Evolutionary conservation across 805 yeast genomes (phyloP).

Genomic region (Yarrowia hollandica): DNA sequence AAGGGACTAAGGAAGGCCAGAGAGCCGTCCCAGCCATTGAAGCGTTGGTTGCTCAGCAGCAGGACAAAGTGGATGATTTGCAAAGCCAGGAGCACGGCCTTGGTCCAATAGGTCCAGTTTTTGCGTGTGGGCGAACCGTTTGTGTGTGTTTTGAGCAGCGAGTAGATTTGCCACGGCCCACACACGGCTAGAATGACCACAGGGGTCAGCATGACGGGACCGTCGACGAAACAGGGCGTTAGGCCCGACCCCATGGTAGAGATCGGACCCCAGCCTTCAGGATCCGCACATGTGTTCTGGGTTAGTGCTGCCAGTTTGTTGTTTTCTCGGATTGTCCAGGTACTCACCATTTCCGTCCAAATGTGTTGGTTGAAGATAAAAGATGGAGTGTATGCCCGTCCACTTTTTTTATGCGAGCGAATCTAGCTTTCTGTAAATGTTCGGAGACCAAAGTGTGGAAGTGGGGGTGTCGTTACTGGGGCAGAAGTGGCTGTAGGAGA

Average conservation of each 20-base stretch:
- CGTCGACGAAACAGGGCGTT: slow-evolving; percentile 46
- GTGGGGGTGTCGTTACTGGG: too few relatives aligned
- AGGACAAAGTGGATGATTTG: slow-evolving; percentile 31
- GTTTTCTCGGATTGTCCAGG: too few relatives aligned
- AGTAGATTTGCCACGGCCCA: slow-evolving; percentile 38
- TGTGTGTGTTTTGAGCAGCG: slow-evolving; percentile 32
- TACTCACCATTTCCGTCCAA: slow-evolving; percentile 26
- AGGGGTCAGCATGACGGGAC: slow-evolving; percentile 40
- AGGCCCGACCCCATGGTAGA: slow-evolving; percentile 37
- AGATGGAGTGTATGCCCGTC: not conserved
- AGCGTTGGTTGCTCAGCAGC: slow-evolving; percentile 32
- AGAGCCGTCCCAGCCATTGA: slow-evolving; percentile 32
- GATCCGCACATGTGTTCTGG: slow-evolving; percentile 30
- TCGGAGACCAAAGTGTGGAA: not conserved
- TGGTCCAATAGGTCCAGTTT: slow-evolving; percentile 36
- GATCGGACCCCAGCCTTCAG: slow-evolving; percentile 45
- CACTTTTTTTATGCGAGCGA: slow-evolving; percentile 13
- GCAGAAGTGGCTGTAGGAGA: too few relatives aligned
- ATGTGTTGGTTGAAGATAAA: not conserved
- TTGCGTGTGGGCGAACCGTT: slow-evolving; percentile 35
- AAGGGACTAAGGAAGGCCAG: slow-evolving; percentile 38
- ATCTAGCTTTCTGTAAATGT: too few relatives aligned
- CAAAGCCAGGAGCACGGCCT: slow-evolving; percentile 32
- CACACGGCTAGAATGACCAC: slow-evolving; percentile 38
- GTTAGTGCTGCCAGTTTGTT: not conserved